Evolutionary conservation across 495 filamentous ascomycete species (phyloP), one percentile per base, ranked within the genome.

Genomic region (Copromyces sp.): DNA sequence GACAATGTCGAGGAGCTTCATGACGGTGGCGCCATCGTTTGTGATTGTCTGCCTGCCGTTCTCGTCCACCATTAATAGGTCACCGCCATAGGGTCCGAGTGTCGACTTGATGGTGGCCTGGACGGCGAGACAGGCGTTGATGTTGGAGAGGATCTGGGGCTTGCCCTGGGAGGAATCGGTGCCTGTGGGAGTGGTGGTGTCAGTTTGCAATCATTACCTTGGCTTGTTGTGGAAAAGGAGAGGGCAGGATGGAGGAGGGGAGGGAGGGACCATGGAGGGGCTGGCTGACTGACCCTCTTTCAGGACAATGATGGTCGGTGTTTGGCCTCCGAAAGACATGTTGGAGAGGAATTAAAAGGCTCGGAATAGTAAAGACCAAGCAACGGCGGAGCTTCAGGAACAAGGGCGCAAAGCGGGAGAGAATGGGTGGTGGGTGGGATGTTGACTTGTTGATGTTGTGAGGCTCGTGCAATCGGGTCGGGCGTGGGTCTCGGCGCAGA

Each of bases 261-360:
- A 24, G 74, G 72, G 41, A 24, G 53, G 41, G 17, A 35, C 14
- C 29, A 79, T 77, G 82, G 82, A 82, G 81, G 78, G 79, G 78
- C 73, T 80, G 12, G 53, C 29, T 65, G 29, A 86, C 91, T 74
- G 77, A 97, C 94, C 94, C 85, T 99, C 95, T 85, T 95, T 97
- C 75, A 99, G 88, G 84, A 99, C 96, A 80, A 99, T 92, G 81
- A 99, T 99, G 74, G 96, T 99, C 81, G 95, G 95, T 76, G 95
- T 94, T 84, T 99, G 95, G 83, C 95, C 95, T 82, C 93, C 93
- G 86, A 98, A 99, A 81, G 94, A 94, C 95, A 98, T 98, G 38
- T 73, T 79, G 73, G 68, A 24, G 69, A 68, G 24, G 71, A 68
- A 72, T 29, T 71, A 32, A 41, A 24, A 41, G 7, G 42, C 5